Evolutionary conservation across 108 stramenopile genomes (phyloP), one percentile per base, ranked within the genome.

Genomic region (Conticribra guillardii): DNA sequence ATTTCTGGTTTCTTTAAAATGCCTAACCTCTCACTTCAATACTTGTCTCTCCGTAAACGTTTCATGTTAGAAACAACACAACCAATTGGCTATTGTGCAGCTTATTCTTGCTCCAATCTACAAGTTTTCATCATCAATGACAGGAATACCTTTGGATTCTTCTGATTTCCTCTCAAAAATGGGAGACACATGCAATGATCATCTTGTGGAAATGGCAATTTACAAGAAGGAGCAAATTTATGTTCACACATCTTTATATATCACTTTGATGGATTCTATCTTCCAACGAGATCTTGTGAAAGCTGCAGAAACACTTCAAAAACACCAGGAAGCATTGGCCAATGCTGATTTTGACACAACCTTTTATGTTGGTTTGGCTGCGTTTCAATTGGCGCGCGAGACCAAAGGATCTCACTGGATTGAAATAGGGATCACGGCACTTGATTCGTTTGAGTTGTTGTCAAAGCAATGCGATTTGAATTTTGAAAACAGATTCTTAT

Each of bases 351-450:
- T 50, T 33, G 56, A 69, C 16, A 24, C 8, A 15, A 29, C 30
- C 15, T 69, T 69, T 27, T n/a, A 30, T 16, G 55, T 44, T 19
- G 68, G 68, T 4, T 44, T 69, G 26, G 55, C 48, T 2, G 54
- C 68, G 2, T 49, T 69, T 22, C 57, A 69, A 28, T 47, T 56
- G 44, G 68, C 68, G 21, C 68, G 68, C 16, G 46, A 54, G 47
- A 69, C 56, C 1, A 30, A 37, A 46, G 68, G 58, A 14, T 23
- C 47, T 0, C 57, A 58, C 5, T 69, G 68, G 68, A 58, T 69
- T 11, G 46, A 69, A 58, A 69, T 47, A 21, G 56, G 68, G 24
- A 58, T 44, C 29, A 58, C 41, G 41, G 56, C 57, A 31, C 9
- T 69, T 3, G 47, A 54, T 31, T 37, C 68, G 1, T 69, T 31